Base-by-base conservation (phyloP, 768 basidiomycete genomes). In the Mycena crocata region DNA sequence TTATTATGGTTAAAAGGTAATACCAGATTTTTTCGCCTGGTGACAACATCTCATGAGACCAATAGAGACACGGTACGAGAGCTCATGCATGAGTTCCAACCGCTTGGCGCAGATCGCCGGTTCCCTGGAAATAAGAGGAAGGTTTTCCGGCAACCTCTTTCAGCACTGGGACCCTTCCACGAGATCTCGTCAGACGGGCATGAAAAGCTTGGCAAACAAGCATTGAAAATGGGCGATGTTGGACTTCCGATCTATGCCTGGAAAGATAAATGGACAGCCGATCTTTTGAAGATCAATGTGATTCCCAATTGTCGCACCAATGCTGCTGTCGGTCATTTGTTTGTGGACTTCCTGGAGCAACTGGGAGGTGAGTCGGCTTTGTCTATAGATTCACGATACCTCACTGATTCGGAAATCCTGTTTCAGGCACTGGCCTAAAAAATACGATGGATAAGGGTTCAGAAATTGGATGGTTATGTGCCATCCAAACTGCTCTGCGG, bases 321-420 rank as follows among this genome's bases (percentile, higher is more conserved):
- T 10, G 66, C 54, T 21, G 68, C 72, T 10, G 62, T 80, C 32
- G 78, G 72, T 12, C 78, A 81, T 69, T 48, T 78, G 4, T 78
- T 70, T 60, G 72, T 80, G 31, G 80, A 81, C 61, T 68, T 79
- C 14, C 31, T 79, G 19, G 71, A 76, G 35, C 61, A 72, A 34
- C 40, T 40, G 54, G 71, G 69, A 32, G 74, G 77, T 78, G 28
- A 28, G 74, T 69, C 57, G 77, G 74, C 62, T 40, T 71, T 76
- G 23, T 24, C 8, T 45, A 5, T 40, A 40, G 5, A 40, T 17
- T 45, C n/a, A 23, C n/a, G n/a, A n/a, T n/a, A n/a, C n/a, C n/a
- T n/a, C n/a, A n/a, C n/a, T n/a, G n/a, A n/a, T n/a, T n/a, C n/a
- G n/a, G n/a, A n/a, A n/a, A n/a, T n/a, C n/a, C n/a, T n/a, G n/a